phyloP scores from a whole-genome alignment of 2,329 filamentous ascomycete genomes.

The Scedosporium aurantiacum region DNA sequence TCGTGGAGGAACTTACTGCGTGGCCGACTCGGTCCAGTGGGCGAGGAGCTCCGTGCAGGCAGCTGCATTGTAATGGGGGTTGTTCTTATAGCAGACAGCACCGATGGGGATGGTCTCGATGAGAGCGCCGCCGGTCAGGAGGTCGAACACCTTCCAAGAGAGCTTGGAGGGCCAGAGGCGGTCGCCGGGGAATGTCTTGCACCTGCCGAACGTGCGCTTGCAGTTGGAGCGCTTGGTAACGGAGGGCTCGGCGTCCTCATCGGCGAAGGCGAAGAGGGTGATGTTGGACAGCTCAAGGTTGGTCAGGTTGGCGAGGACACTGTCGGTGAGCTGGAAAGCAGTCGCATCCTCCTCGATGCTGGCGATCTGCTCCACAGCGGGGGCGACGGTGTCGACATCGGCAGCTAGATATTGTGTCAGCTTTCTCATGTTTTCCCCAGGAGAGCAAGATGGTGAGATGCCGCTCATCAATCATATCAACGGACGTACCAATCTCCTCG shows the following conservation, averaged over 20 bases:
- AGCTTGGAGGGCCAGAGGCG: constrained; percentile 36
- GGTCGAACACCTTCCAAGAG: constrained; percentile 40
- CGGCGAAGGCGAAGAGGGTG: constrained; percentile 21
- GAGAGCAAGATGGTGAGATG: too few relatives aligned
- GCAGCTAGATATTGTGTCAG: not conserved
- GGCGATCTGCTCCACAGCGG: constrained; percentile 1
- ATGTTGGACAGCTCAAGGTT: constrained; percentile 19
- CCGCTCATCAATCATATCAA: not conserved
- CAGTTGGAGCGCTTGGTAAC: not conserved
- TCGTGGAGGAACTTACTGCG: not conserved
- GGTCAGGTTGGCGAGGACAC: constrained; percentile 20
- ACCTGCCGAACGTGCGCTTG: constrained; percentile 13
- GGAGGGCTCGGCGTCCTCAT: constrained; percentile 10
- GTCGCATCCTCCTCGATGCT: not conserved
- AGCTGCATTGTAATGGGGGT: constrained; percentile 19
- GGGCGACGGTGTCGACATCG: not conserved
- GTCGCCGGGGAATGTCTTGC: constrained; percentile 39
- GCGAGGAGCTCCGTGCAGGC: constrained; percentile 19
- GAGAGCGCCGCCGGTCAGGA: constrained; percentile 36
- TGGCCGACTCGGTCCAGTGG: constrained; percentile 2
- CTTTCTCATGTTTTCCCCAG: not conserved
- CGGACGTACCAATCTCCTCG: not conserved
- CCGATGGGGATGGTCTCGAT: constrained; percentile 44
- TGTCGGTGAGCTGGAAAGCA: constrained; percentile 22
- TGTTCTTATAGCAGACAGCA: constrained; percentile 35